phyloP scores from a whole-genome alignment of 305 asterid genomes.

The Solanum hybrid region DNA sequence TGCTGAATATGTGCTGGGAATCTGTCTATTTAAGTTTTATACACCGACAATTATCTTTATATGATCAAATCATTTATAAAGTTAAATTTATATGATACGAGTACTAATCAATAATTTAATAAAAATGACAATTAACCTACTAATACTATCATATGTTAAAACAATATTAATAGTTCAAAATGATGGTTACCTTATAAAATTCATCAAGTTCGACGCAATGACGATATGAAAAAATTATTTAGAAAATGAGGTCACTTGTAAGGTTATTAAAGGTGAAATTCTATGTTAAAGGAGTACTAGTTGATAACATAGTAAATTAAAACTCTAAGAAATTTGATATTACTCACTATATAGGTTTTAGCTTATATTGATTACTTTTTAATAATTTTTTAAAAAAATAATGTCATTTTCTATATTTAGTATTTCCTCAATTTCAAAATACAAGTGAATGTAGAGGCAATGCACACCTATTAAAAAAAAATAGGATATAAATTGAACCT shows the following conservation, averaged over 20 bases:
- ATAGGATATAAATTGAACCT: neutral
- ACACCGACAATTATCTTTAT: neutral
- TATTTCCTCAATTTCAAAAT: neutral
- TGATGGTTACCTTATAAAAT: neutral
- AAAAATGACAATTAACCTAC: neutral
- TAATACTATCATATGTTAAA: neutral
- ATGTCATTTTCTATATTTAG: neutral
- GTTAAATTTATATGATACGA: neutral
- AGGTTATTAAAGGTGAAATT: neutral
- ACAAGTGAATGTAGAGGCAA: neutral
- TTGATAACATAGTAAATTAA: neutral
- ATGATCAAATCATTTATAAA: neutral
- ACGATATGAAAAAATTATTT: neutral
- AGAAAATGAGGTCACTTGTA: neutral
- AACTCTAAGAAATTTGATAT: neutral
- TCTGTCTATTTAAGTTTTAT: neutral
- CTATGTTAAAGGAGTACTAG: neutral
- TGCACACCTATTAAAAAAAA: neutral
- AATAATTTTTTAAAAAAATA: neutral
- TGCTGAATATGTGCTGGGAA: neutral
- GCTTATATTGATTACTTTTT: neutral
- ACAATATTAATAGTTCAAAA: neutral
- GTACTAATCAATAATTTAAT: neutral
- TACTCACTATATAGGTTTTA: neutral
- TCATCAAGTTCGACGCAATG: neutral